phyloP scores from a whole-genome alignment of 192 early-diverging fungal species.

The Linnemannia schmuckeri region DNA sequence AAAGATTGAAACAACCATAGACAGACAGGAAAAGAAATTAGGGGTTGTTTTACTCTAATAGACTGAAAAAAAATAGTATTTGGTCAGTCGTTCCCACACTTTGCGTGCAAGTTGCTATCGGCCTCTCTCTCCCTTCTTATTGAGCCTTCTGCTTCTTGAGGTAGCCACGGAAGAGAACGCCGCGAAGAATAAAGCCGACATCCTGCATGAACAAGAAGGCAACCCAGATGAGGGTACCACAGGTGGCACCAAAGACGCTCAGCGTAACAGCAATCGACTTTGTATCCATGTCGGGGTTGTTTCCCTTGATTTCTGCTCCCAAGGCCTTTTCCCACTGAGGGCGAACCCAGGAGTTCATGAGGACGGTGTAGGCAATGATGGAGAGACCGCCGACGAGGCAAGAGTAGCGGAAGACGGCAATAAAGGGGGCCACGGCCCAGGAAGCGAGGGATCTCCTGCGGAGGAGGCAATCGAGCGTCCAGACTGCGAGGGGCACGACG shows the following conservation, averaged over 20 bases:
- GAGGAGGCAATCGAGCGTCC: background rate
- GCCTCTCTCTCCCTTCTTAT: background rate
- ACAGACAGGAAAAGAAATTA: background rate
- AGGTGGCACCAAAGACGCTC: background rate
- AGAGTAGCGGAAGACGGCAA: background rate
- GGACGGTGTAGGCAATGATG: background rate
- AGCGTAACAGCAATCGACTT: background rate
- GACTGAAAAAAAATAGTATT: background rate
- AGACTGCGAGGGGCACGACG: background rate
- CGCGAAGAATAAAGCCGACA: background rate
- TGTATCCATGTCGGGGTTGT: background rate
- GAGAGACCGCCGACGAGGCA: background rate
- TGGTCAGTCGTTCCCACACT: background rate
- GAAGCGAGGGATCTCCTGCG: background rate
- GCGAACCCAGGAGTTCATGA: slow-evolving; percentile 4
- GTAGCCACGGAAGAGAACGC: background rate
- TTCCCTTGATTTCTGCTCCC: background rate
- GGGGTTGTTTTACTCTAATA: background rate
- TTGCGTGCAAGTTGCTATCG: background rate
- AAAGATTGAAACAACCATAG: background rate
- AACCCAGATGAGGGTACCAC: background rate
- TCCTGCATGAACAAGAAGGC: background rate
- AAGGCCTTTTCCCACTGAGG: background rate
- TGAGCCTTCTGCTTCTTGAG: background rate
- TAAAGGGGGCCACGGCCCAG: background rate